phyloP scores from a whole-genome alignment of 768 basidiomycete genomes.

The Suillus lakei region DNA sequence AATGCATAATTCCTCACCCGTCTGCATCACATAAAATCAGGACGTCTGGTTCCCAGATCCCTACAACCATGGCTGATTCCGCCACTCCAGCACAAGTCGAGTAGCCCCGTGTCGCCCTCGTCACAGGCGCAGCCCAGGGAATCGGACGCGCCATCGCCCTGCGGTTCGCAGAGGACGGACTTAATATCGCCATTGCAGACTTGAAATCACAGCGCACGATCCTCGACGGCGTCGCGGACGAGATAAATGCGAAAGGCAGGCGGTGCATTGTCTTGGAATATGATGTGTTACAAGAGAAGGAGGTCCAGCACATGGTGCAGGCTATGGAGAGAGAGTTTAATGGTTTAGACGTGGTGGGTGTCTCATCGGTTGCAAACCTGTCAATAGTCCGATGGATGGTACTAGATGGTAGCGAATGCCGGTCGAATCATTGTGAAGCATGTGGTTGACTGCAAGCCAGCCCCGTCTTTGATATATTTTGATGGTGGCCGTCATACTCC shows the following conservation, averaged over 20 bases:
- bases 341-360: constrained; percentile 46
- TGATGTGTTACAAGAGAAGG: constrained; percentile 43
- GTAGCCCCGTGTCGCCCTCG: constrained; percentile 36
- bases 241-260: constrained; percentile 26
- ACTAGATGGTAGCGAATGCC: constrained; percentile 5
- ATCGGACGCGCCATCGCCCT: constrained; percentile 52
- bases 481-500: neutral
- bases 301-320: constrained; percentile 43
- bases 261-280: constrained; percentile 26
- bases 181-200: constrained; percentile 50
- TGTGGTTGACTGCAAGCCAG: neutral
- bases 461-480: neutral
- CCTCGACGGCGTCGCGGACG: constrained; percentile 25
- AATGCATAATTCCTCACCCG: neutral
- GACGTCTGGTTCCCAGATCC: neutral
- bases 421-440: neutral
- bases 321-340: constrained; percentile 37
- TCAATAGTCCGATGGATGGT: neutral
- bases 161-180: constrained; percentile 51
- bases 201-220: constrained; percentile 21
- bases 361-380: neutral
- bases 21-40: neutral
- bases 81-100: neutral
- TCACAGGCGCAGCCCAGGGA: constrained; percentile 50
- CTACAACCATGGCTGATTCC: neutral